A percentile compares a stretch with the other conserved stretches of the same genome.
Evolutionary conservation across 2,329 filamentous ascomycete species (phyloP).

Genomic region (Fusarium chlamydosporum): DNA sequence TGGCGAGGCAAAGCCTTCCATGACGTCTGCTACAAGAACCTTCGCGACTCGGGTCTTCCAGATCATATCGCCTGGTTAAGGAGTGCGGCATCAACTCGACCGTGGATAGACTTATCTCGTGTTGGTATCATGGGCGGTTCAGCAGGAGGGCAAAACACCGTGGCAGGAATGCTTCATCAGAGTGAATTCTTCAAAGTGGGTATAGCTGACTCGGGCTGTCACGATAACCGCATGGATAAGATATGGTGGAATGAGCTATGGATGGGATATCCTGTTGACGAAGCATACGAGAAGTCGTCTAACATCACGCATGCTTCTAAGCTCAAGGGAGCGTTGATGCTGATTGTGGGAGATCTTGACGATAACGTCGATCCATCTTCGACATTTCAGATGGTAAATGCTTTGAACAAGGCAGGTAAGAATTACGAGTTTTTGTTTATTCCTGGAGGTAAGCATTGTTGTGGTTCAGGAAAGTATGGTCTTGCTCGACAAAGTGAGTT

Average conservation of each 20-base stretch:
- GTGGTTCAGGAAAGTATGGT: constrained; percentile 35
- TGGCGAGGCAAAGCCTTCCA: constrained; percentile 53
- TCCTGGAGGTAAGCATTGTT: constrained; percentile 45
- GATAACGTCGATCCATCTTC: constrained; percentile 52
- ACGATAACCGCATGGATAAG: constrained; percentile 54
- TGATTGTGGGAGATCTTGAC: constrained; percentile 52
- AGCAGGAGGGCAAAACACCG: constrained; percentile 52
- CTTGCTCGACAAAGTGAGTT: constrained; percentile 41
- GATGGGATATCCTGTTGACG: constrained; percentile 54
- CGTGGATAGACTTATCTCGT: constrained; percentile 50
- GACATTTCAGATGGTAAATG: constrained; percentile 50
- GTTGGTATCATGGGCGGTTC: constrained; percentile 52
- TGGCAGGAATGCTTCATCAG: constrained; percentile 49
- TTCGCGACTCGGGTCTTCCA: constrained; percentile 50
- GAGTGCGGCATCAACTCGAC: constrained; percentile 47
- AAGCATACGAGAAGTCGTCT: constrained; percentile 49
- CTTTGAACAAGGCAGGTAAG: constrained; percentile 49
- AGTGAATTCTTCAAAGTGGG: constrained; percentile 51
- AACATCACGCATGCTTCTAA: constrained; percentile 51
- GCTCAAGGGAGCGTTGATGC: constrained; percentile 48
- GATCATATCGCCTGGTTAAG: constrained; percentile 53
- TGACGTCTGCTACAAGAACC: constrained; percentile 51
- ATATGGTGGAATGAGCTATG: constrained; percentile 54
- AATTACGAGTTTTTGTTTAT: constrained; percentile 52
- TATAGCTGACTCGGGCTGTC: constrained; percentile 49